These are phyloP conservation scores for Uronychia setigera DNA, from an alignment of 73 alveolate genomes.

Conservation along the genomic window DNA sequence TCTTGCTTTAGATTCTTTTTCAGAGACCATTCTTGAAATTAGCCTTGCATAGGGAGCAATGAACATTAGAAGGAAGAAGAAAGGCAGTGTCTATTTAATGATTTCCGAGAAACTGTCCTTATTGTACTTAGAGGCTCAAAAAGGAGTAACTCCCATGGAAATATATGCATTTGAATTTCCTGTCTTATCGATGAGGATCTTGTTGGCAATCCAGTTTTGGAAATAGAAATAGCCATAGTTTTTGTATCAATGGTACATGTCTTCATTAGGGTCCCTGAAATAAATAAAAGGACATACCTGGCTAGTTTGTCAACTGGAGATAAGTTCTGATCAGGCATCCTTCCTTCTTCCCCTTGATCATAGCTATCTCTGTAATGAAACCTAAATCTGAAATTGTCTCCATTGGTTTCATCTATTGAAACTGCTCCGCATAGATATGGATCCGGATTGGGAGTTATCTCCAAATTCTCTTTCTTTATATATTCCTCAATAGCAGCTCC, in stretches of 20 bases:
- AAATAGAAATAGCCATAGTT: conserved; percentile 24
- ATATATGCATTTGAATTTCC: conserved; percentile 53
- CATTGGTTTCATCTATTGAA: conserved; percentile 3
- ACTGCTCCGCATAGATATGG: conserved; percentile 29
- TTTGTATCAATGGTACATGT: conserved; percentile 5
- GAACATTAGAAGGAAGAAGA: conserved; percentile 73
- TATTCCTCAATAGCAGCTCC: conserved; percentile 23
- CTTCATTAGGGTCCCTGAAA: conserved; percentile 8
- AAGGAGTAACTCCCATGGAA: conserved; percentile 17
- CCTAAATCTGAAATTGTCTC: conserved; percentile 16
- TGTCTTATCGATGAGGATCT: conserved; percentile 12
- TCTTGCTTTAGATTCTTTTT: conserved; percentile 90
- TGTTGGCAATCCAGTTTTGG: conserved; percentile 41
- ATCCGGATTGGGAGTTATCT: conserved; percentile 26
- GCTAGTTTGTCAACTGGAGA: conserved; percentile 28
- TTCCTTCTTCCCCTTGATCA: background rate
- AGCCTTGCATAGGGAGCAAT: conserved; percentile 82
- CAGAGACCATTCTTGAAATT: conserved; percentile 81
- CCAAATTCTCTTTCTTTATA: conserved; percentile 21
- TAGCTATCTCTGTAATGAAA: conserved; percentile 13
- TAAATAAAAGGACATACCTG: background rate
- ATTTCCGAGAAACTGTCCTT: conserved; percentile 19
- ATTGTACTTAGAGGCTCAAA: background rate
- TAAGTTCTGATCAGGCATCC: conserved; percentile 33
- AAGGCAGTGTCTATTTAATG: conserved; percentile 4